Percentiles rank a stretch among this genome's conserved stretches.
Evolutionary conservation across 495 filamentous ascomycete species (phyloP).

Genomic region (Pseudoneurospora amorphoporcata): DNA sequence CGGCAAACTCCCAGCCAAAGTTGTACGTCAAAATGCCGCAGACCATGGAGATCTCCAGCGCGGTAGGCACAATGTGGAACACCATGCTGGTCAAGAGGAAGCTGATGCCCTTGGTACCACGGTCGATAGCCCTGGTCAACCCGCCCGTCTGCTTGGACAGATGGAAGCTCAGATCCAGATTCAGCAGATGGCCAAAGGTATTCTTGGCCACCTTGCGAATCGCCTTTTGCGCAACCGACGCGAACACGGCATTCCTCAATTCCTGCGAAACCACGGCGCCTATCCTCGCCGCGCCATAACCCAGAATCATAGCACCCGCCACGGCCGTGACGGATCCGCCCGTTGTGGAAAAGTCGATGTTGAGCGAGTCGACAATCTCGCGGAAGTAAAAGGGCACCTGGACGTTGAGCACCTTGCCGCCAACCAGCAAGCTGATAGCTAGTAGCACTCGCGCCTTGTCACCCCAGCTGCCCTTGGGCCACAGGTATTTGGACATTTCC

Average conservation of each 20-base stretch:
- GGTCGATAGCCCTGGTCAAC: conserved; percentile 86
- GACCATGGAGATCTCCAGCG: conserved; percentile 87
- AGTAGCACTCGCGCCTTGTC: conserved; percentile 77
- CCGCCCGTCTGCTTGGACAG: conserved; percentile 90
- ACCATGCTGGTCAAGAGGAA: conserved; percentile 97
- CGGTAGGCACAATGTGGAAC: conserved; percentile 91
- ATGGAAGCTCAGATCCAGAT: conserved; percentile 88
- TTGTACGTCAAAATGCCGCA: conserved; percentile 92
- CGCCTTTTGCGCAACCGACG: conserved; percentile 91
- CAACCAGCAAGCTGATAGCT: conserved; percentile 69
- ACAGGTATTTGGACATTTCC: conserved; percentile 94
- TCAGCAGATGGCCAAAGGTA: conserved; percentile 84
- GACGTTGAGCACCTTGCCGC: conserved; percentile 92
- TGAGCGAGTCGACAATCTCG: conserved; percentile 93
- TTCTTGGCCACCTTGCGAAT: conserved; percentile 84
- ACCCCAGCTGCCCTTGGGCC: conserved; percentile 81
- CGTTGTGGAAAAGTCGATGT: conserved; percentile 73
- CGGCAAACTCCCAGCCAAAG: conserved; percentile 83
- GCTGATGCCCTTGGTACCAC: conserved; percentile 95
- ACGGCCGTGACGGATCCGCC: conserved; percentile 82
- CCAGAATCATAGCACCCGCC: conserved; percentile 85
- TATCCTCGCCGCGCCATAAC: conserved; percentile 81
- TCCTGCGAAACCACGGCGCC: conserved; percentile 83
- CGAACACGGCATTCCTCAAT: conserved; percentile 89
- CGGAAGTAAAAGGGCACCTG: conserved; percentile 99